A percentile compares a stretch with the other conserved stretches of the same genome.
Conservation (phyloP, 441 rosid genomes). For the Metrosideros polymorpha region DNA sequence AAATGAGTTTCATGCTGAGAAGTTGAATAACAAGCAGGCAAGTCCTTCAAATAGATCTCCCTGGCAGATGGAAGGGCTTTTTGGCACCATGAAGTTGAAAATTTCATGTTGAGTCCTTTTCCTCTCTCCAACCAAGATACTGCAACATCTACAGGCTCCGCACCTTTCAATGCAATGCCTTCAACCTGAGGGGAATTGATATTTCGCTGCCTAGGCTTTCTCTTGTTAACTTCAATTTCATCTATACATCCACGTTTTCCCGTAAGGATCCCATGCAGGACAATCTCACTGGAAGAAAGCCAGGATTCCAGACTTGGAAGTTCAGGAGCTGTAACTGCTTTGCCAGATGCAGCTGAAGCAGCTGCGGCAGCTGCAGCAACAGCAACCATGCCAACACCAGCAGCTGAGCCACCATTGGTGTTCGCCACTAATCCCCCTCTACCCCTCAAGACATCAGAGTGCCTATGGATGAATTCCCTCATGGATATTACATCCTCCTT, state of each 20-base stretch:
- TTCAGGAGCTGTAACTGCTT: constrained; percentile 39
- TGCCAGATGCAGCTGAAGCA: constrained; percentile 66
- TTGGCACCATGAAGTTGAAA: constrained; percentile 75
- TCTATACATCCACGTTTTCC: constrained; percentile 38
- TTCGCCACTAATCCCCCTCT: constrained; percentile 51
- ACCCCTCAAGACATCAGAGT: constrained; percentile 72
- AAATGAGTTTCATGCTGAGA: constrained; percentile 56
- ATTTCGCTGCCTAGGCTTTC: constrained; percentile 52
- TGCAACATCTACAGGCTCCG: constrained; percentile 49
- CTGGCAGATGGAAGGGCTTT: constrained; percentile 67
- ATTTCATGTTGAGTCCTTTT: constrained; percentile 49
- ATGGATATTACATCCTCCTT: constrained; percentile 55
- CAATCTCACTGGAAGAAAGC: constrained; percentile 51
- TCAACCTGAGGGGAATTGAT: constrained; percentile 29
- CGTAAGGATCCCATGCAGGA: constrained; percentile 51
- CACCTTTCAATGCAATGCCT: constrained; percentile 28
- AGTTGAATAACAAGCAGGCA: constrained; percentile 71
- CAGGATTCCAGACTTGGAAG: constrained; percentile 62
- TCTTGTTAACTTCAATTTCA: constrained; percentile 41
- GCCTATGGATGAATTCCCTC: constrained; percentile 66
- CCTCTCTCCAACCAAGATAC: constrained; percentile 60
- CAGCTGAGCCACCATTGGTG: constrained; percentile 40
- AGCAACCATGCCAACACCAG: constrained; percentile 78
- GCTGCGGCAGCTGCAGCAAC: constrained; percentile 88
- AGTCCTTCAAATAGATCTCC: constrained; percentile 58